These are phyloP conservation scores for Lentinula boryana DNA, from an alignment of 768 basidiomycete genomes.

Conservation along the genomic window DNA sequence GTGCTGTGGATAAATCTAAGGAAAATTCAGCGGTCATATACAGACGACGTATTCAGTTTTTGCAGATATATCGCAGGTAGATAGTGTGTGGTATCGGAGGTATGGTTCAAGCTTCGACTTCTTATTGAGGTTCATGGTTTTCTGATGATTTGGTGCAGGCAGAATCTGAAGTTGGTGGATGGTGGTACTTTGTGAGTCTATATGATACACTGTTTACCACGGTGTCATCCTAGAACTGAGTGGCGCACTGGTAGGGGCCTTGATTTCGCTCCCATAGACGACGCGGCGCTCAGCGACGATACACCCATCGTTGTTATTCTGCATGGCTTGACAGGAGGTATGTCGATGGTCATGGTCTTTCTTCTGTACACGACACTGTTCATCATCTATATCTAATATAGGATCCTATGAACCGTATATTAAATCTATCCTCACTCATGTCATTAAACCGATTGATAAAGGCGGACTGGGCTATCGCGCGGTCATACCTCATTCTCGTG, in stretches of 20 bases:
- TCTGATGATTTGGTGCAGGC: conserved; percentile 21
- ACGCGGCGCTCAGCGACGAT: conserved; percentile 28
- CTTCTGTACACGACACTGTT: not conserved
- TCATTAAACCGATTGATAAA: conserved; percentile 40
- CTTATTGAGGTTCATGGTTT: not conserved
- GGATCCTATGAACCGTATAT: conserved; percentile 67
- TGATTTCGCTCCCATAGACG: conserved; percentile 53
- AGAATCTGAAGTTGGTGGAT: conserved; percentile 44
- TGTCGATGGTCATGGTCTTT: not conserved
- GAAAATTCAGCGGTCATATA: conserved; percentile 45
- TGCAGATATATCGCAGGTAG: conserved; percentile 54
- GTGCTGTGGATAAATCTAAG: not conserved
- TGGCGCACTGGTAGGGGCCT: conserved; percentile 39
- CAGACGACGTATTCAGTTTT: conserved; percentile 58
- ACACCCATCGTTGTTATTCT: conserved; percentile 52
- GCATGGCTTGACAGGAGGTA: conserved; percentile 53
- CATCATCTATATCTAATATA: conserved; percentile 13
- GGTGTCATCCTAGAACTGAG: not conserved
- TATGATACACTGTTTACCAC: not conserved
- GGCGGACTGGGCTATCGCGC: conserved; percentile 65
- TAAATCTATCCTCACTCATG: conserved; percentile 51
- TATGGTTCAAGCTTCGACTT: conserved; percentile 14
- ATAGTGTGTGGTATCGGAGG: conserved; percentile 54
- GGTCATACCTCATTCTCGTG: conserved; percentile 64
- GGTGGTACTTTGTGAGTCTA: conserved; percentile 57